Conservation (phyloP, 2,329 filamentous ascomycete genomes). For the Dothidotthia symphoricarpi region DNA sequence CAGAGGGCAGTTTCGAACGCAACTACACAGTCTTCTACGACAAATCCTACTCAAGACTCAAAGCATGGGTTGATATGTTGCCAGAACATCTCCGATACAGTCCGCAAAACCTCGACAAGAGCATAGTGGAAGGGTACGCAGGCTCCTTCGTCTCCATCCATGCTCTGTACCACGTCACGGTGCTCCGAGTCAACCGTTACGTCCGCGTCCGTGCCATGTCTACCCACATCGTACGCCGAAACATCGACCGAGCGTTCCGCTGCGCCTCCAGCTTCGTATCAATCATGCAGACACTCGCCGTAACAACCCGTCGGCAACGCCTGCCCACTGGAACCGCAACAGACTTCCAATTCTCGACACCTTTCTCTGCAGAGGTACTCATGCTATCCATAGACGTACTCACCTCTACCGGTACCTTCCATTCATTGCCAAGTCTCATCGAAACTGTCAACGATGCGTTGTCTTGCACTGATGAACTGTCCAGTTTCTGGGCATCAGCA, state of each 20-base stretch:
- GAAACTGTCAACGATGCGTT: conserved; percentile 55
- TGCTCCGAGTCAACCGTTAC: conserved; percentile 66
- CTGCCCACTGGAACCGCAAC: conserved; percentile 22
- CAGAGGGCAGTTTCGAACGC: conserved; percentile 45
- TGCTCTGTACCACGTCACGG: conserved; percentile 62
- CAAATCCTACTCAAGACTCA: conserved; percentile 52
- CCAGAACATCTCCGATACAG: conserved; percentile 57
- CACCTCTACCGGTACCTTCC: conserved; percentile 54
- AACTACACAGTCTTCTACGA: conserved; percentile 55
- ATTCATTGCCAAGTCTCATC: conserved; percentile 52
- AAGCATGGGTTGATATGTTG: conserved; percentile 59
- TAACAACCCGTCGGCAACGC: conserved; percentile 27
- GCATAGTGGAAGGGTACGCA: conserved; percentile 53
- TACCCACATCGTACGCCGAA: conserved; percentile 30
- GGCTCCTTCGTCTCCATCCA: conserved; percentile 65
- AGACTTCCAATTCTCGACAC: conserved; percentile 50
- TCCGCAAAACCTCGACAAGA: conserved; percentile 57
- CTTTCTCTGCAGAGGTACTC: conserved; percentile 62
- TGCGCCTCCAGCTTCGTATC: conserved; percentile 31
- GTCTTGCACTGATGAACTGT: conserved; percentile 56
- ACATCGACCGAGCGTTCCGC: conserved; percentile 31
- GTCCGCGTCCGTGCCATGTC: conserved; percentile 34
- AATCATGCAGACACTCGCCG: conserved; percentile 35
- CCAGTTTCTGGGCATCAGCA: conserved; percentile 60
- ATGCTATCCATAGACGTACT: conserved; percentile 66